These are phyloP conservation scores for Sarcodon aspratus DNA, from an alignment of 768 basidiomycete species.

Conservation along the genomic window DNA sequence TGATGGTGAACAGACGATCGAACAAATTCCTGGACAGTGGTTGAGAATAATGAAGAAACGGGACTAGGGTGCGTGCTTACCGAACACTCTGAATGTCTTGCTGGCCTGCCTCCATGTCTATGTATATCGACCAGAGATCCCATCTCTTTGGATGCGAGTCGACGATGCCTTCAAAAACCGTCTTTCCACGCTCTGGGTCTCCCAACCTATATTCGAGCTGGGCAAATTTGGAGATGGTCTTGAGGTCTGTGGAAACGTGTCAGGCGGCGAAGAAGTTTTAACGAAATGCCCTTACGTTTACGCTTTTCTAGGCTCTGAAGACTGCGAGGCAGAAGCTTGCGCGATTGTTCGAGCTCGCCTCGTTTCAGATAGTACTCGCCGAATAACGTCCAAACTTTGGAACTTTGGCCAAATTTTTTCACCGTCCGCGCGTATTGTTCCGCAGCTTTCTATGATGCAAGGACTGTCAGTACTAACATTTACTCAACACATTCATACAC, in stretches of 20 bases:
- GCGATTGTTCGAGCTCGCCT: slow-evolving; percentile 66
- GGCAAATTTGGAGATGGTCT: slow-evolving; percentile 92
- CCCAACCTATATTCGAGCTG: slow-evolving; percentile 92
- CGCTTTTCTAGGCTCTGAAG: slow-evolving; percentile 87
- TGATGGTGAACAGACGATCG: slow-evolving; percentile 67
- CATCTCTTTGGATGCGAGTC: slow-evolving; percentile 93
- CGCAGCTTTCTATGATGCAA: slow-evolving; percentile 64
- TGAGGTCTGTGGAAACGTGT: slow-evolving; percentile 53
- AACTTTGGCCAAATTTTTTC: slow-evolving; percentile 92
- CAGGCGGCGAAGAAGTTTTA: background rate
- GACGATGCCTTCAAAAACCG: slow-evolving; percentile 91
- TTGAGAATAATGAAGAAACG: background rate
- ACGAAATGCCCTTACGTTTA: slow-evolving; percentile 57
- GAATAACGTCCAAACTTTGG: slow-evolving; percentile 88
- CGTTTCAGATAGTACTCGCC: slow-evolving; percentile 72
- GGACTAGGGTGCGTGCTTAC: slow-evolving; percentile 24
- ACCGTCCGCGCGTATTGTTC: slow-evolving; percentile 79
- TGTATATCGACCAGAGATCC: slow-evolving; percentile 93
- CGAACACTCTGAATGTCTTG: slow-evolving; percentile 69
- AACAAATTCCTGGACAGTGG: slow-evolving; percentile 58
- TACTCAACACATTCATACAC: slow-evolving; percentile 3
- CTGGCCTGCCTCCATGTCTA: slow-evolving; percentile 88
- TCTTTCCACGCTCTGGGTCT: slow-evolving; percentile 90
- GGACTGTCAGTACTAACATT: background rate
- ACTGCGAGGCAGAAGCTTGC: slow-evolving; percentile 78